Base-by-base conservation (phyloP, 306 rosid species). In the Dryas drummondii region DNA sequence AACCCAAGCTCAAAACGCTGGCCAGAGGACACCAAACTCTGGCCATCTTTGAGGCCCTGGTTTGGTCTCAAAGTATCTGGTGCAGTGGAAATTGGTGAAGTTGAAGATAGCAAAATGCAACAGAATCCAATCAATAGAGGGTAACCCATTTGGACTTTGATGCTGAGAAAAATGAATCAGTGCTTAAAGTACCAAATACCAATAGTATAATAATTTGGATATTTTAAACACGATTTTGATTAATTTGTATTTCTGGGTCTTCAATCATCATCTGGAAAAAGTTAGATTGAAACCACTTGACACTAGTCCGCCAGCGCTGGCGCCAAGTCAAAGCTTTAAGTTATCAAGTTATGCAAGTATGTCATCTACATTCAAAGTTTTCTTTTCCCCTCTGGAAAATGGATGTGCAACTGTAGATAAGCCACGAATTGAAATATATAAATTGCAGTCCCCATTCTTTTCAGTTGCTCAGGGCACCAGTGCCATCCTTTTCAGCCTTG, bases 1-100 rank as follows among this genome's bases (percentile, higher is more conserved):
- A 79, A 79, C 9, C 75, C 71, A 17, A 74, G 79, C 63, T 80
- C 79, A 51, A 80, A 74, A 7, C 66, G 53, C 48, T 67, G 59
- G 66, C 56, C 46, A 19, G 83, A 59, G 19, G 76, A 74, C 10
- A 80, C 83, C 79, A 80, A 73, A n/a, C 76, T 74, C 65, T 74
- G 79, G 41, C 52, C 71, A 74, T 80, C 68, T 15, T 42, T 15
- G 12, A 80, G 57, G 45, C 45, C 22, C 44, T 80, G 79, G 51
- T 59, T 66, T 16, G 6, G 49, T 12, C 47, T 68, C 76, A 80
- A 68, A 68, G n/a, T 74, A 78, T 80, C 83, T 55, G 9, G 44
- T 73, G 79, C 58, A 5, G 58, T 15, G 67, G 75, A 80, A 71
- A 54, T 27, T 37, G 17, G 64, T 56, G 82, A 64, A 5, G 7